A percentile compares a stretch with the other conserved stretches of the same genome.
These are phyloP conservation scores for Phytophthora europaea DNA, from an alignment of 352 stramenopile species.

Conservation along the genomic window DNA sequence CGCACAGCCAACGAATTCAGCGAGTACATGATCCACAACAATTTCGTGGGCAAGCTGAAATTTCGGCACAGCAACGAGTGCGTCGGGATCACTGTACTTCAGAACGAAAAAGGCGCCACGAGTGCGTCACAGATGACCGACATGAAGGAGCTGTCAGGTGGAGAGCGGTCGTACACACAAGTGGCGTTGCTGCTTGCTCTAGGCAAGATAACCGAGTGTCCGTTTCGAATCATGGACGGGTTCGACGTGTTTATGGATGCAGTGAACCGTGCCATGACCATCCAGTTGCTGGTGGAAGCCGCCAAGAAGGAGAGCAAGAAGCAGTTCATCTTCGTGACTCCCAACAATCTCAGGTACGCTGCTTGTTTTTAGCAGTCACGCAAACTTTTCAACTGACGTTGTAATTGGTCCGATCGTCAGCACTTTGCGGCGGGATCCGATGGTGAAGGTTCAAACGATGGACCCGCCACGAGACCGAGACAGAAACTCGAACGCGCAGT, in stretches of 20 bases:
- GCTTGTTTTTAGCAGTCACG: not conserved
- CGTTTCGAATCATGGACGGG: constrained; percentile 1
- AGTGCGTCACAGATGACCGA: not conserved
- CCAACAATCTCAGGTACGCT: not conserved
- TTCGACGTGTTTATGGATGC: not conserved
- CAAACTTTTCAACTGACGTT: not conserved
- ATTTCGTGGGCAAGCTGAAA: not conserved
- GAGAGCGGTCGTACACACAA: not conserved
- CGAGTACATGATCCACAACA: not conserved
- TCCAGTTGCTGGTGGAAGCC: not conserved
- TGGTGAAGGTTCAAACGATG: not conserved
- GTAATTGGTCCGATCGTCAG: not conserved
- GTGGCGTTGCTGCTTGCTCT: not conserved
- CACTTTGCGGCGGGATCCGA: not conserved
- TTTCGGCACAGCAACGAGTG: not conserved
- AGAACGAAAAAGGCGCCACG: constrained; percentile 1
- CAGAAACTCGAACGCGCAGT: not conserved
- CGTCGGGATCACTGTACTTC: not conserved
- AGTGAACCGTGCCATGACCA: not conserved
- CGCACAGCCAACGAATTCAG: not conserved
- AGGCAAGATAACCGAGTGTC: not conserved
- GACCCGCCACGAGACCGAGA: not conserved
- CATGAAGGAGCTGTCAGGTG: constrained; percentile 1
- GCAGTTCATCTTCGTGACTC: constrained; percentile 1
- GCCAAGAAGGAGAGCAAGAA: not conserved